A percentile compares a stretch with the other conserved stretches of the same genome.
Conservation (phyloP, 352 stramenopile species). For the Phytophthora syringae region DNA sequence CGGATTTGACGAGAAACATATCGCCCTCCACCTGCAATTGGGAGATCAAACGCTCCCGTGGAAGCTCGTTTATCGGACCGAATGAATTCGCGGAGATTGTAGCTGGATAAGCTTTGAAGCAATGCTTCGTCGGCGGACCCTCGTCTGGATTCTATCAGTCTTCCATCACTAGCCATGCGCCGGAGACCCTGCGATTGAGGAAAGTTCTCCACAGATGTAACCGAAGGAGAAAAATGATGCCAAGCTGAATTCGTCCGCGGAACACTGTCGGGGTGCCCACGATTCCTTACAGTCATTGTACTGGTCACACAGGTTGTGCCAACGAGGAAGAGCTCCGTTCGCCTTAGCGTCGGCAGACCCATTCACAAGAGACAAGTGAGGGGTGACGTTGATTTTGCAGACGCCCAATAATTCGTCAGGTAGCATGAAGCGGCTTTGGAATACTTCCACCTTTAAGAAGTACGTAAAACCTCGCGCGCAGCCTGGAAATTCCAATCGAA, state of each 20-base stretch:
- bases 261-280: constrained; percentile 87
- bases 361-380: constrained; percentile 80
- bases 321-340: constrained; percentile 78
- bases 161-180: constrained; percentile 44
- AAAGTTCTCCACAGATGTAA: constrained; percentile 56
- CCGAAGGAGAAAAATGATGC: constrained; percentile 81
- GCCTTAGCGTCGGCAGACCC: constrained; percentile 83
- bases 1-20: constrained; percentile 44
- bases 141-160: constrained; percentile 30
- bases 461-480: constrained; percentile 79
- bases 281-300: constrained; percentile 89
- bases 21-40: constrained; percentile 18
- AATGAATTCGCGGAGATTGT: constrained; percentile 66
- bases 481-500: constrained; percentile 79
- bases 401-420: constrained; percentile 79
- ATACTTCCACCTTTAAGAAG: constrained; percentile 82
- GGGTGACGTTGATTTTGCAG: constrained; percentile 88
- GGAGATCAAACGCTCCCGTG: constrained; percentile 31
- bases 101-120: constrained; percentile 61
- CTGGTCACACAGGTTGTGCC: constrained; percentile 89
- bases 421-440: constrained; percentile 87
- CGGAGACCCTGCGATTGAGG: constrained; percentile 55
- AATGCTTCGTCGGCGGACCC: constrained; percentile 55
- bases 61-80: constrained; percentile 46
- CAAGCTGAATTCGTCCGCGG: constrained; percentile 74